Evolutionary conservation across 1,139 yeast genomes (phyloP), one percentile per base, ranked within the genome.

Genomic region (Scheffersomyces parashehatae): DNA sequence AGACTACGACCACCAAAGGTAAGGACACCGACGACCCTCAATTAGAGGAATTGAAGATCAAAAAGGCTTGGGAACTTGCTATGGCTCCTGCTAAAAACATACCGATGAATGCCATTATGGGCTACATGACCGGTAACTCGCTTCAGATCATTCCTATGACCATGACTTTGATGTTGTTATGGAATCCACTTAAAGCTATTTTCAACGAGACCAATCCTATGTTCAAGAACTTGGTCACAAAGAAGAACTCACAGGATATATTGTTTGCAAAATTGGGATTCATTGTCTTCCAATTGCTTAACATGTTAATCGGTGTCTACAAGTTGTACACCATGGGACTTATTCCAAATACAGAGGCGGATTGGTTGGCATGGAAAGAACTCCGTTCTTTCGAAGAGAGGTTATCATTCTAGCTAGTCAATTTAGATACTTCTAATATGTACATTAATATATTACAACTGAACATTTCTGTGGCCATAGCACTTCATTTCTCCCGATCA

Each of bases 71-170:
- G 96, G 95, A 88, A 48, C 60, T 87, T 29, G 96, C 97, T 2
- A 66, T 79, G 13, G 83, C 83, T 1, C 97, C 98, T 0, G 89
- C 91, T 3, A 93, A 91, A 60, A 77, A 83, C 20, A 70, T 93
- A 28, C 96, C 97, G 4, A 87, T 90, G 95, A 93, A 89, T 56
- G 62, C 87, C 46, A 70, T 89, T 44, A 89, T 93, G 96, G 83
- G 91, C 48, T 93, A 89, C 64, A 88, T 93, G 90, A 83, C 97
- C 2, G 99, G 99, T 29, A 86, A 87, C 56, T 82, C 96, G 5
- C 69, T 93, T 28, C 98, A 93, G 57, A 77, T 93, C 51, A 90
- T 93, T 47, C 95, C 97, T 4, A 85, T 93, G 44, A 85, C 90
- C 67, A 91, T 90, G 88, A 87, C 97, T 0, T 65, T 88, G 35